phyloP scores from a whole-genome alignment of 2,329 filamentous ascomycete species.

The Trichophyton schoenleinii region DNA sequence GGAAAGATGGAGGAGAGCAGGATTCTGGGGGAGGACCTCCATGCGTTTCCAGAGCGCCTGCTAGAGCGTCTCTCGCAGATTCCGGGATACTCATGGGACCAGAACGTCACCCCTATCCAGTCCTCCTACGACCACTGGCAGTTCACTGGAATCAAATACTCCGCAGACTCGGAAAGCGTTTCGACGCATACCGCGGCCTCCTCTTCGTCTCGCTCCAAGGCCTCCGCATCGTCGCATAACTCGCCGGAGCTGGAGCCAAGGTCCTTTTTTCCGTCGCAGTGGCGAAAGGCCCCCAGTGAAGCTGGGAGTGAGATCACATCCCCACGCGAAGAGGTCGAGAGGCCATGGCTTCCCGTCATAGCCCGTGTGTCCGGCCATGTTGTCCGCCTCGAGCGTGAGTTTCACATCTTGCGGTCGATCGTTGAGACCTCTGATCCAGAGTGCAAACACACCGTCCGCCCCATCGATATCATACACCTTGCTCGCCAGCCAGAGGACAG shows the following conservation, averaged over 20 bases:
- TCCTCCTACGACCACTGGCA: conserved; percentile 84
- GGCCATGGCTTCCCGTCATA: conserved; percentile 51
- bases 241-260: conserved; percentile 33
- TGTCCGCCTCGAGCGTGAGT: conserved; percentile 74
- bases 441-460: conserved; percentile 63
- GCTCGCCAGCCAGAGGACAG: conserved; percentile 56
- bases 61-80: conserved; percentile 62
- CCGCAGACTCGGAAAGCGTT: conserved; percentile 34
- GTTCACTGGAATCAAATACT: conserved; percentile 49
- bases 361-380: conserved; percentile 73
- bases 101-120: conserved; percentile 38
- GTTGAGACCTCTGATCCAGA: conserved; percentile 58
- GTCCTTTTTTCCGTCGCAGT: conserved; percentile 33
- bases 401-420: conserved; percentile 65
- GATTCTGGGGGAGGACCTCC: conserved; percentile 35
- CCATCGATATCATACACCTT: conserved; percentile 66
- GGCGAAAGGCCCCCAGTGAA: conserved; percentile 41
- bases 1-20: conserved; percentile 18
- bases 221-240: conserved; percentile 32
- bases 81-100: conserved; percentile 65
- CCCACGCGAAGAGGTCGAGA: conserved; percentile 29
- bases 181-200: conserved; percentile 19
- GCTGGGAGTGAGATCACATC: conserved; percentile 33
- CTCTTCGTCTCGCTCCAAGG: conserved; percentile 34
- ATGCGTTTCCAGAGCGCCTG: conserved; percentile 51